Percentiles rank a stretch among this genome's conserved stretches.
Conservation (phyloP, 768 basidiomycete genomes). For the Serendipita sp. region DNA sequence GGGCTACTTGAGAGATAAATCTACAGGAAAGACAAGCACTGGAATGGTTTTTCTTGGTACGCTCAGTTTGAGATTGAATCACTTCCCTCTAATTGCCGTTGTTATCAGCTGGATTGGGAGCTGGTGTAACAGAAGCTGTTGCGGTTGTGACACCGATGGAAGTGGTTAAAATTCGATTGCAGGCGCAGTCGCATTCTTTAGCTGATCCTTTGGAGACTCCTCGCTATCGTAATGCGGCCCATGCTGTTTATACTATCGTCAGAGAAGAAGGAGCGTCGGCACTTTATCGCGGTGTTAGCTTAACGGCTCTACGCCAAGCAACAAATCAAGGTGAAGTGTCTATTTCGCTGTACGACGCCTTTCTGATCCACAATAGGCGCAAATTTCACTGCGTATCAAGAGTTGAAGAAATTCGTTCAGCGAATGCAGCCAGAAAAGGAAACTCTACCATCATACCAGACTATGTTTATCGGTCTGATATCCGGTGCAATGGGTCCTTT, state of each 20-base stretch:
- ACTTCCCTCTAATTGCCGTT: neutral
- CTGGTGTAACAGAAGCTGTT: conserved; percentile 90
- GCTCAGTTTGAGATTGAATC: conserved; percentile 13
- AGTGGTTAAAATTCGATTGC: conserved; percentile 94
- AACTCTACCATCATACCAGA: conserved; percentile 86
- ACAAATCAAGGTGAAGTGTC: conserved; percentile 79
- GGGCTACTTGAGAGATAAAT: conserved; percentile 52
- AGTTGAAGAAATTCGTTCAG: conserved; percentile 75
- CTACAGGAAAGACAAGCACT: conserved; percentile 63
- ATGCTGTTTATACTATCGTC: conserved; percentile 88
- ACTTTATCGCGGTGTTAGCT: conserved; percentile 80
- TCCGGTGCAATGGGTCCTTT: conserved; percentile 98
- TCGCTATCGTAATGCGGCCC: conserved; percentile 88
- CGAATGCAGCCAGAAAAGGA: conserved; percentile 56
- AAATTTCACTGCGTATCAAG: conserved; percentile 97
- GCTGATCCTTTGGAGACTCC: conserved; percentile 90
- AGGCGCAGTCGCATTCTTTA: conserved; percentile 93
- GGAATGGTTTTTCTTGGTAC: conserved; percentile 75
- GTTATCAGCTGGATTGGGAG: conserved; percentile 69
- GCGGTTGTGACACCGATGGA: conserved; percentile 97
- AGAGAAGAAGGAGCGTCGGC: conserved; percentile 77
- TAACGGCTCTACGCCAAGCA: conserved; percentile 90
- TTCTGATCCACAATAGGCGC: conserved; percentile 39
- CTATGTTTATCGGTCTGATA: conserved; percentile 86
- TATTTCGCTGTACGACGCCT: neutral